Evolutionary conservation across 257 asterid genomes (phyloP).

Genomic region (Fraxinus excelsior): DNA sequence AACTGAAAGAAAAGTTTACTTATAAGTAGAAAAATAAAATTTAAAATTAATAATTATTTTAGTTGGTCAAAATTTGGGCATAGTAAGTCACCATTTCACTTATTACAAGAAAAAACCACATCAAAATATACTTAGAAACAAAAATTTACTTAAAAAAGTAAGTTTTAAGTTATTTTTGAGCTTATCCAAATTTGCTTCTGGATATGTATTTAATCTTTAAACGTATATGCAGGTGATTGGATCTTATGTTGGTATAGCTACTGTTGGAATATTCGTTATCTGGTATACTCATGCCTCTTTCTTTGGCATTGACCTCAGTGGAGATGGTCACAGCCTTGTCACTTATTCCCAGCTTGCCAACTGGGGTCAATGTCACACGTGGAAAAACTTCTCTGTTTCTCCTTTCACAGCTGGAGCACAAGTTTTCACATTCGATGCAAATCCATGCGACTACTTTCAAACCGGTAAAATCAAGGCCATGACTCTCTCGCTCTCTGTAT

Average conservation of each 20-base stretch:
- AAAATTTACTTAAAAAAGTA: no score
- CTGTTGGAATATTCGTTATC: conserved; percentile 88
- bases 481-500: conserved; percentile 94
- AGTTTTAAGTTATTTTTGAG: no score
- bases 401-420: conserved; percentile 85
- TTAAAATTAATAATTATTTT: no score
- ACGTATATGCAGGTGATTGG: conserved; percentile 73
- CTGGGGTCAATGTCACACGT: conserved; percentile 92
- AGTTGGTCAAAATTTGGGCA: no score
- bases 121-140: no score
- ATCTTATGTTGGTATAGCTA: conserved; percentile 82
- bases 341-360: conserved; percentile 79
- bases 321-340: conserved; percentile 94
- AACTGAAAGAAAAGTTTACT: not conserved
- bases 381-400: conserved; percentile 79
- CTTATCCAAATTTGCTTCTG: not conserved
- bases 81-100: no score
- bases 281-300: conserved; percentile 90
- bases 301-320: conserved; percentile 83
- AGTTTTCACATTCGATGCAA: conserved; percentile 47
- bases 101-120: no score
- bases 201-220: not conserved
- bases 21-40: no score
- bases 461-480: conserved; percentile 90
- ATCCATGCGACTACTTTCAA: conserved; percentile 89